These are phyloP conservation scores for Hyparrhenia diplandra DNA, from an alignment of 176 grass and related monocot genomes.

Conservation along the genomic window DNA sequence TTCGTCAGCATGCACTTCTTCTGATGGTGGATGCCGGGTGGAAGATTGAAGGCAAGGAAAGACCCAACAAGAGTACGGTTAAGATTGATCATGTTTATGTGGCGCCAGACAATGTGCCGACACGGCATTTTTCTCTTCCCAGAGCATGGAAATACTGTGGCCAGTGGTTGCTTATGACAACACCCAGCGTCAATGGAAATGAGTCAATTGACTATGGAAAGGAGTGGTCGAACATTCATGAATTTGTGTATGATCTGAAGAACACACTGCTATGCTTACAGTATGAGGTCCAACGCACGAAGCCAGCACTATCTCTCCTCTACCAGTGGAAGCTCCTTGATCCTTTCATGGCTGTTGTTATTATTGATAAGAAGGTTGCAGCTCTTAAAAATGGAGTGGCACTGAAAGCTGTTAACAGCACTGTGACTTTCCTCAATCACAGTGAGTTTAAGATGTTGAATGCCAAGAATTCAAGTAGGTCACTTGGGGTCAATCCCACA, in stretches of 20 bases:
- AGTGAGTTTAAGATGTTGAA: constrained; percentile 21
- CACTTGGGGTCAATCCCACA: constrained; percentile 9
- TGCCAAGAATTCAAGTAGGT: constrained; percentile 7
- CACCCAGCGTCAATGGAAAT: constrained; percentile 19
- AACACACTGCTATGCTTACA: constrained; percentile 48
- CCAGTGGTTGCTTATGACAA: constrained; percentile 41
- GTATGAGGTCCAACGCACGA: constrained; percentile 29
- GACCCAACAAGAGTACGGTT: constrained; percentile 36
- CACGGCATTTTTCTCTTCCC: constrained; percentile 48
- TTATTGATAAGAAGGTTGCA: constrained; percentile 49
- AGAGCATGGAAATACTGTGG: constrained; percentile 81
- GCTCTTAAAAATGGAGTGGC: constrained; percentile 42
- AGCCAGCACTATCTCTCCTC: constrained; percentile 49
- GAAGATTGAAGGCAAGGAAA: constrained; percentile 48
- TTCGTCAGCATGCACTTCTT: constrained; percentile 69
- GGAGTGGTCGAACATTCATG: constrained; percentile 48
- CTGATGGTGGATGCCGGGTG: constrained; percentile 67
- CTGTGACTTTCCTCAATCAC: constrained; percentile 24
- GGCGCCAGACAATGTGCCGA: constrained; percentile 29
- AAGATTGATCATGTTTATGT: constrained; percentile 41
- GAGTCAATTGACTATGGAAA: constrained; percentile 40
- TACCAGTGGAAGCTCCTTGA: constrained; percentile 65
- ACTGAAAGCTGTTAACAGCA: constrained; percentile 67
- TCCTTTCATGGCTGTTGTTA: constrained; percentile 74
- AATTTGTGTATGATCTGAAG: constrained; percentile 67